Evolutionary conservation across 73 alveolate genomes (phyloP).

Genomic region (Breviolum minutum): DNA sequence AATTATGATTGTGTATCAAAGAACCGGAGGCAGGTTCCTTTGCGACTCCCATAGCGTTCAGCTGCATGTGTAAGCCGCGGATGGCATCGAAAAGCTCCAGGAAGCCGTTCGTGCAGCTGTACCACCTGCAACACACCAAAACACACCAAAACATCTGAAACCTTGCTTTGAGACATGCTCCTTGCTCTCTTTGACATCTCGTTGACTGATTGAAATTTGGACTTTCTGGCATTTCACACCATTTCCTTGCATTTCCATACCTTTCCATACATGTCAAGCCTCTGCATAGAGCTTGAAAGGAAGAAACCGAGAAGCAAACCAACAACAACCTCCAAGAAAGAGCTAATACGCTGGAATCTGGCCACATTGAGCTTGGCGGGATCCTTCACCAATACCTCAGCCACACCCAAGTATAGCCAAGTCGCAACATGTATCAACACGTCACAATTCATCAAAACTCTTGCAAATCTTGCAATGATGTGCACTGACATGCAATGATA

Average conservation of each 20-base stretch:
- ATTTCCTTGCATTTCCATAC: too few species aligned
- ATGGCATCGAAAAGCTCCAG: conserved; percentile 89
- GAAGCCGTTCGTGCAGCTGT: conserved; percentile 94
- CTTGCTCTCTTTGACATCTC: too few species aligned
- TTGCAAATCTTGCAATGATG: too few species aligned
- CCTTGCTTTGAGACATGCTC: too few species aligned
- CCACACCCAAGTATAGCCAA: neutral
- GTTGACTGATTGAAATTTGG: too few species aligned
- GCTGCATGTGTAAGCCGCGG: conserved; percentile 86
- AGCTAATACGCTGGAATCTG: conserved; percentile 28
- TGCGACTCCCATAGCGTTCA: conserved; percentile 79
- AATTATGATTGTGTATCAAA: too few species aligned
- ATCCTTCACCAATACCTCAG: conserved; percentile 59
- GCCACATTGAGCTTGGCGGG: conserved; percentile 86
- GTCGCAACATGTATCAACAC: too few species aligned
- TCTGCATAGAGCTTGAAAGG: conserved; percentile 79
- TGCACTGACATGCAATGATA: too few species aligned
- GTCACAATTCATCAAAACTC: too few species aligned
- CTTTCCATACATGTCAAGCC: neutral
- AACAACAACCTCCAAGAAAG: conserved; percentile 82
- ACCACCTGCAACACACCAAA: conserved; percentile 36
- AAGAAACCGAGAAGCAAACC: conserved; percentile 87
- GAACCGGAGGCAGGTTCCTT: conserved; percentile 18
- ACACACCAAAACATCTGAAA: too few species aligned
- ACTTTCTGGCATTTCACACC: too few species aligned